A percentile compares a stretch with the other conserved stretches of the same genome.
Evolutionary conservation across 2,329 filamentous ascomycete species (phyloP).

Genomic region (Cercospora beticola): DNA sequence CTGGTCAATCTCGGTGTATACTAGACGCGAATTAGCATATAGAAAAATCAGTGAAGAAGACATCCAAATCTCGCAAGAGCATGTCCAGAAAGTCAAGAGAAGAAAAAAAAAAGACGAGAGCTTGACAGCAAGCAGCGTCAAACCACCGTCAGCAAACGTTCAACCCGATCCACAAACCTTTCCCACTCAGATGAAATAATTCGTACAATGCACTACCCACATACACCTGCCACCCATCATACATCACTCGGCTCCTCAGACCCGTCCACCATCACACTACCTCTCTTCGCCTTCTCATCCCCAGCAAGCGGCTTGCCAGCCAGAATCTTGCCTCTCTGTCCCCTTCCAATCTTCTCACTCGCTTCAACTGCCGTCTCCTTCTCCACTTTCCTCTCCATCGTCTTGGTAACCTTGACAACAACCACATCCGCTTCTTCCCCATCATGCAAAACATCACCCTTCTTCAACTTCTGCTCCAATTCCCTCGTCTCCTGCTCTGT

Average conservation of each 20-base stretch:
- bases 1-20: neutral
- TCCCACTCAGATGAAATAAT: neutral
- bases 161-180: neutral
- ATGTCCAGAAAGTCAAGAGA: neutral
- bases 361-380: slow-evolving; percentile 3
- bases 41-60: neutral
- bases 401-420: slow-evolving; percentile 28
- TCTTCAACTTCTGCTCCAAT: slow-evolving; percentile 13
- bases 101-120: neutral
- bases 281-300: slow-evolving; percentile 7
- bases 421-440: slow-evolving; percentile 18
- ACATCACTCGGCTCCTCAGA: slow-evolving; percentile 8
- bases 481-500: slow-evolving; percentile 13
- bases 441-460: slow-evolving; percentile 22
- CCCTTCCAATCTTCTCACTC: neutral
- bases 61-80: neutral
- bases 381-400: slow-evolving; percentile 18
- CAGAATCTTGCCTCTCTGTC: neutral
- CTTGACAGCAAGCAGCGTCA: neutral
- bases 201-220: neutral
- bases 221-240: neutral
- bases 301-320: slow-evolving; percentile 4
- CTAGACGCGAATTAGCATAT: neutral
- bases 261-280: neutral
- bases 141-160: neutral